These are phyloP conservation scores for Pochonia chlamydosporia DNA, from an alignment of 2,329 filamentous ascomycete genomes.

Conservation along the genomic window DNA sequence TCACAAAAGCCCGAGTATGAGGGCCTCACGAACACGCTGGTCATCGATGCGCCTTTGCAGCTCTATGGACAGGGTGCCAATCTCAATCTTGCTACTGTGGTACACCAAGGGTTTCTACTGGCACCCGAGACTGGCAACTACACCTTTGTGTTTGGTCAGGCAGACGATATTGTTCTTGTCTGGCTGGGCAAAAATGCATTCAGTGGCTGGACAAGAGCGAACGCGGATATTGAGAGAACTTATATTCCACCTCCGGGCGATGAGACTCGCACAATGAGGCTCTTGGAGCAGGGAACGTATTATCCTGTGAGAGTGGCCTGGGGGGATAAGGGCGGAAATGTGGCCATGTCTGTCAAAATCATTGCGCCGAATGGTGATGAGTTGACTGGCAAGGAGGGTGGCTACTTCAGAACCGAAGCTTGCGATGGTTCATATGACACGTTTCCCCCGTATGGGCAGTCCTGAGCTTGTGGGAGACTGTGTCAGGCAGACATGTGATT, in stretches of 20 bases:
- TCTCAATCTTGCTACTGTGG: slow-evolving; percentile 8
- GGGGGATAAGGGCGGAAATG: slow-evolving; percentile 10
- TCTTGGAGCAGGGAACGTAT: slow-evolving; percentile 10
- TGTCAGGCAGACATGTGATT: too few relatives aligned
- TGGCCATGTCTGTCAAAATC: slow-evolving; percentile 11
- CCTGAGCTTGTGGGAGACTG: background rate
- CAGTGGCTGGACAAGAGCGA: slow-evolving; percentile 10
- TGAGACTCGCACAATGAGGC: slow-evolving; percentile 8
- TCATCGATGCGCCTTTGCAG: slow-evolving; percentile 2
- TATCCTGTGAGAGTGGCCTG: slow-evolving; percentile 10
- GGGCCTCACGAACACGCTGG: slow-evolving; percentile 9
- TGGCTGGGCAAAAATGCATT: slow-evolving; percentile 10
- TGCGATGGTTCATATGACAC: slow-evolving; percentile 11
- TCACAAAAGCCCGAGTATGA: slow-evolving; percentile 5
- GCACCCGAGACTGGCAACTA: slow-evolving; percentile 11
- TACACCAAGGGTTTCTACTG: slow-evolving; percentile 11
- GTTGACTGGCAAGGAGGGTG: slow-evolving; percentile 9
- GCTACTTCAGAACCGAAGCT: slow-evolving; percentile 11
- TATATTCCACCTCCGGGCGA: slow-evolving; percentile 12
- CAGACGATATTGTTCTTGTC: slow-evolving; percentile 10
- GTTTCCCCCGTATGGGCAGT: slow-evolving; percentile 9
- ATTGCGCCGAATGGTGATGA: slow-evolving; percentile 9
- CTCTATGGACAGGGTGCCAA: slow-evolving; percentile 7
- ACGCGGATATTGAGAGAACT: slow-evolving; percentile 10
- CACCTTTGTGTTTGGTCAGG: slow-evolving; percentile 11